These are phyloP conservation scores for Inosperma sp. DNA, from an alignment of 768 basidiomycete genomes.

Conservation along the genomic window DNA sequence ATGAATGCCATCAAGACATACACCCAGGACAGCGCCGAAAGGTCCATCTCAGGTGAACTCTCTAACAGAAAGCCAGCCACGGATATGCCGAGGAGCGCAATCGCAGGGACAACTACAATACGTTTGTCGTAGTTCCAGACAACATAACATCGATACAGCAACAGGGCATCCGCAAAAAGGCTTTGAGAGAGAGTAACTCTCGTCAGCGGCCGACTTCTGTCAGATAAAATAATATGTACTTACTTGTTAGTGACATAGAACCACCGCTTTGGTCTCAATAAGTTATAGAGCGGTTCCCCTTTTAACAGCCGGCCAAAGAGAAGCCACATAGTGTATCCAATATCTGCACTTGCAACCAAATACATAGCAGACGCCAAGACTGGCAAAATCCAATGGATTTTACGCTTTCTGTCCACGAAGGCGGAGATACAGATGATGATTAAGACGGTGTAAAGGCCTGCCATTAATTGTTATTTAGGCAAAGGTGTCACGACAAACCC, in stretches of 20 bases:
- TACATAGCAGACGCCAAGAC: constrained; percentile 29
- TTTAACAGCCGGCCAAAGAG: constrained; percentile 19
- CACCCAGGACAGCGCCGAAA: constrained; percentile 28
- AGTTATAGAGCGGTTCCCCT: constrained; percentile 12
- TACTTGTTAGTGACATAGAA: constrained; percentile 34
- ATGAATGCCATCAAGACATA: constrained; percentile 31
- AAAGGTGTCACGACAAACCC: background rate
- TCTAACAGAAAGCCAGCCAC: constrained; percentile 23
- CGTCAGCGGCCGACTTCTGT: background rate
- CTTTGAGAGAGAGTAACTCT: too few relatives aligned
- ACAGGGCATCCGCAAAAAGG: constrained; percentile 30
- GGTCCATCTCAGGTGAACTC: constrained; percentile 12
- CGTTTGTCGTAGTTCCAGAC: constrained; percentile 32
- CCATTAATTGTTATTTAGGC: background rate
- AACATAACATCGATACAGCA: constrained; percentile 38
- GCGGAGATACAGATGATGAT: constrained; percentile 31
- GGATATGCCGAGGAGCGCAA: constrained; percentile 32
- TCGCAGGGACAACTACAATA: constrained; percentile 24
- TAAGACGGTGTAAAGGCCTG: constrained; percentile 31
- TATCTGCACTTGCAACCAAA: constrained; percentile 25
- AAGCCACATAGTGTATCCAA: constrained; percentile 27
- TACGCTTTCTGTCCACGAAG: constrained; percentile 20
- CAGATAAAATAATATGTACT: constrained; percentile 7
- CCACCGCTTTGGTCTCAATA: constrained; percentile 26
- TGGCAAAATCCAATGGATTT: constrained; percentile 23